Percentiles rank a stretch among this genome's conserved stretches.
Conservation (phyloP, 2,329 filamentous ascomycete genomes). For the Colletotrichum incanum region DNA sequence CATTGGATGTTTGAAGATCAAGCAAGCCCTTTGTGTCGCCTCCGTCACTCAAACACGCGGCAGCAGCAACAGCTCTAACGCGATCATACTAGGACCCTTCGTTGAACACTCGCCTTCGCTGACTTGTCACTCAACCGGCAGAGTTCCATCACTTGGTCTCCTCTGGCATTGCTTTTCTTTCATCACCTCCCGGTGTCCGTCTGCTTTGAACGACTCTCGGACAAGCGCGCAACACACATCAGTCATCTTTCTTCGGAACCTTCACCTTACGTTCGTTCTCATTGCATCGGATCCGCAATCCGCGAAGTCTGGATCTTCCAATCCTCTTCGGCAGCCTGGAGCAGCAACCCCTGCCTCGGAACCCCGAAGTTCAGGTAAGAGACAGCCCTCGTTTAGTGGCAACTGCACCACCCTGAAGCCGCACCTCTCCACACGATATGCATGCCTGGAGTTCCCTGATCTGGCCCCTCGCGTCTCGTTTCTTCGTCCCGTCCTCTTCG, state of each 20-base stretch:
- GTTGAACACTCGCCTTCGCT: conserved; percentile 4
- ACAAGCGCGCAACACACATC: not conserved
- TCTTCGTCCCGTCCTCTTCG: conserved; percentile 40
- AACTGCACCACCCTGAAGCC: conserved; percentile 32
- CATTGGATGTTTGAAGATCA: conserved; percentile 21
- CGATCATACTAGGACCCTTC: conserved; percentile 21
- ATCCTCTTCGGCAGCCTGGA: conserved; percentile 1
- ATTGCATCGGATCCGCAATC: not conserved
- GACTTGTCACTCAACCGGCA: not conserved
- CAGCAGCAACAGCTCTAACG: conserved; percentile 23
- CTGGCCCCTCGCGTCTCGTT: conserved; percentile 38
- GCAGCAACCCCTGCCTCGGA: conserved; percentile 12
- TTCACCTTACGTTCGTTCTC: not conserved
- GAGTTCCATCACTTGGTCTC: not conserved
- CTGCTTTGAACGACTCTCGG: not conserved
- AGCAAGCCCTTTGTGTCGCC: conserved; percentile 26
- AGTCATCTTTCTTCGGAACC: not conserved
- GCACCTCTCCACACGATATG: conserved; percentile 42
- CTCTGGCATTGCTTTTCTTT: conserved; percentile 1
- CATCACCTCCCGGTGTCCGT: not conserved
- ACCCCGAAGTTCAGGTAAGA: conserved; percentile 39
- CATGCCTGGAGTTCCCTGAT: conserved; percentile 36
- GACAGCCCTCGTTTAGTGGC: conserved; percentile 38
- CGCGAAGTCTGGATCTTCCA: conserved; percentile 1
- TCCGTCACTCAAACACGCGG: conserved; percentile 10